A percentile compares a stretch with the other conserved stretches of the same genome.
Conservation (phyloP, 2,329 filamentous ascomycete genomes). For the Aspergillus ustus region DNA sequence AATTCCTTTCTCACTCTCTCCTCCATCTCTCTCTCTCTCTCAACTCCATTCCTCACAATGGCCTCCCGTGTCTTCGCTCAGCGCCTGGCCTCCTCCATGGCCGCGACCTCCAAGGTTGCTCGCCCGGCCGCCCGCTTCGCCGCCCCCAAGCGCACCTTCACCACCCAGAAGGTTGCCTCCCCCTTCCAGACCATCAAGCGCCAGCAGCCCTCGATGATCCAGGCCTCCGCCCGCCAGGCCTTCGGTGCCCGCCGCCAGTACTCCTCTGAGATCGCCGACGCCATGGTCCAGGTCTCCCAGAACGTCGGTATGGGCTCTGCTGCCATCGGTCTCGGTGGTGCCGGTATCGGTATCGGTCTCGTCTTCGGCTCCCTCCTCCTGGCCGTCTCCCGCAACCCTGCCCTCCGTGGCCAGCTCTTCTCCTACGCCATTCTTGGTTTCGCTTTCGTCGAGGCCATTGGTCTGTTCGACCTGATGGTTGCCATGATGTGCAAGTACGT, state of each 20-base stretch:
- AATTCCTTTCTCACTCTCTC: conserved; percentile 26
- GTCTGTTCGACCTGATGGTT: conserved; percentile 88
- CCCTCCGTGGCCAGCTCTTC: conserved; percentile 94
- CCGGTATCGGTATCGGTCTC: conserved; percentile 82
- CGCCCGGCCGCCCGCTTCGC: conserved; percentile 72
- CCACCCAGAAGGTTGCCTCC: conserved; percentile 45
- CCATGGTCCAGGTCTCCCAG: conserved; percentile 88
- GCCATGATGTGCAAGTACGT: conserved; percentile 92
- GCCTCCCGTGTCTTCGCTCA: conserved; percentile 77
- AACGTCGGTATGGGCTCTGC: conserved; percentile 88
- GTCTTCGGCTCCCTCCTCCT: conserved; percentile 90
- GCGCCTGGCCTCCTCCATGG: conserved; percentile 69
- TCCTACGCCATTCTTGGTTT: conserved; percentile 94
- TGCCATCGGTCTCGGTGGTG: conserved; percentile 80
- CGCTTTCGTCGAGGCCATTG: conserved; percentile 84
- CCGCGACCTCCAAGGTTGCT: conserved; percentile 77
- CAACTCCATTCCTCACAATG: conserved; percentile 68
- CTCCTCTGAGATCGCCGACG: conserved; percentile 83
- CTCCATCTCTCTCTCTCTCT: conserved; percentile 15
- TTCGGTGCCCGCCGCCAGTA: conserved; percentile 68
- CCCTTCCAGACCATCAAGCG: conserved; percentile 78
- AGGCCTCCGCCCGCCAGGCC: conserved; percentile 68
- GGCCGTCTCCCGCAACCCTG: conserved; percentile 91
- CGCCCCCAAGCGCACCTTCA: conserved; percentile 73
- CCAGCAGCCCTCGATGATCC: conserved; percentile 70